These are phyloP conservation scores for Globisporangium apiculatum DNA, from an alignment of 352 stramenopile genomes.

Conservation along the genomic window DNA sequence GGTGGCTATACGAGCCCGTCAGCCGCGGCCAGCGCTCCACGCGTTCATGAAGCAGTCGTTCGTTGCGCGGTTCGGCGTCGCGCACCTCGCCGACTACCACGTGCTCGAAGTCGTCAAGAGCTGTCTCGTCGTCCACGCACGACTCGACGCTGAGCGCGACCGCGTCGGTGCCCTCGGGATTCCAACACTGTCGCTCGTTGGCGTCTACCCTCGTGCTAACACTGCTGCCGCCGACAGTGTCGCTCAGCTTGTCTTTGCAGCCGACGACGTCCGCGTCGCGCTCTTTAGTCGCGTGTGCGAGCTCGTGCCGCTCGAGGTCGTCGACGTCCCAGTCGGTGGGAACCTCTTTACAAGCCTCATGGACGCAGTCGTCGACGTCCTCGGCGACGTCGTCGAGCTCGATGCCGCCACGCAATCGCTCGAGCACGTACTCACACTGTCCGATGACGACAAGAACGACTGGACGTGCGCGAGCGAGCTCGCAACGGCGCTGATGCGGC, in stretches of 20 bases:
- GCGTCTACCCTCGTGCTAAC: not conserved
- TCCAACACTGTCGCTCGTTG: conserved; percentile 3
- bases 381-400: conserved; percentile 61
- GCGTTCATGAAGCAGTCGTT: conserved; percentile 58
- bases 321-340: conserved; percentile 5
- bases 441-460: conserved; percentile 5
- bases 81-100: conserved; percentile 54
- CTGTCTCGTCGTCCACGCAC: conserved; percentile 42
- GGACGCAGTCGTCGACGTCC: conserved; percentile 42
- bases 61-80: conserved; percentile 40
- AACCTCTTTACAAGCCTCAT: conserved; percentile 38
- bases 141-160: conserved; percentile 22
- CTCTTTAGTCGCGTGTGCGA: conserved; percentile 56
- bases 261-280: conserved; percentile 34
- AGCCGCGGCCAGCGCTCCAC: conserved; percentile 27
- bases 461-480: conserved; percentile 31
- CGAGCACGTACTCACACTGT: conserved; percentile 23
- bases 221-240: not conserved
- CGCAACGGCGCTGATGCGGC: conserved; percentile 23
- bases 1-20: conserved; percentile 11
- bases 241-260: not conserved
- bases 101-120: conserved; percentile 70
- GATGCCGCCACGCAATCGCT: conserved; percentile 27
- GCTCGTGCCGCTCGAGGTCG: conserved; percentile 36
- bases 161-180: conserved; percentile 9